Percentiles rank a stretch among this genome's conserved stretches.
These are phyloP conservation scores for Cryptococcus jaspeensis DNA, from an alignment of 1,284 basidiomycete species.

Conservation along the genomic window DNA sequence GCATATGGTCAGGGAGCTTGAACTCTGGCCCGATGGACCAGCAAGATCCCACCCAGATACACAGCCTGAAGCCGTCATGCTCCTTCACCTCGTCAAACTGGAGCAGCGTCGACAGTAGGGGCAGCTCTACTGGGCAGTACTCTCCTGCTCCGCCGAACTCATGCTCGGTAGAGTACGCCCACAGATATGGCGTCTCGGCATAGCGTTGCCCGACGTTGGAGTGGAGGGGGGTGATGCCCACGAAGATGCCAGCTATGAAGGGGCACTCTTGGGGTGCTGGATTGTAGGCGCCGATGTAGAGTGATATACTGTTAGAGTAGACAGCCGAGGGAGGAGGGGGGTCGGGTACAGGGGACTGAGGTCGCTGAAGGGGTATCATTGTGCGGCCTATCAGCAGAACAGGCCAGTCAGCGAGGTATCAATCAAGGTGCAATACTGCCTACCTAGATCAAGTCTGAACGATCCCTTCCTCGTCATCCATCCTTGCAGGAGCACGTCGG, in stretches of 20 bases:
- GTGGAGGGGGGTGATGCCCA: slow-evolving; percentile 66
- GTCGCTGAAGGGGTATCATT: slow-evolving; percentile 14
- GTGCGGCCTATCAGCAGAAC: slow-evolving; percentile 15
- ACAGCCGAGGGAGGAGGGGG: slow-evolving; percentile 16
- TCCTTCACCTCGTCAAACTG: slow-evolving; percentile 61
- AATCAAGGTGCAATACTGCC: slow-evolving; percentile 9
- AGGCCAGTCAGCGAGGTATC: neutral
- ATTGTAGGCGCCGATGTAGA: slow-evolving; percentile 66
- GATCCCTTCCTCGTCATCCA: slow-evolving; percentile 67
- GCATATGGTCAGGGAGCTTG: slow-evolving; percentile 54
- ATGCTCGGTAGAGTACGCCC: slow-evolving; percentile 68
- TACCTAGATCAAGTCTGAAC: slow-evolving; percentile 59
- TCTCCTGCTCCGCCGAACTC: slow-evolving; percentile 65
- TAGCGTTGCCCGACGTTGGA: slow-evolving; percentile 62
- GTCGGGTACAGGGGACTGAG: slow-evolving; percentile 19
- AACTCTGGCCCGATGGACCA: slow-evolving; percentile 62
- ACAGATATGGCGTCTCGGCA: slow-evolving; percentile 68
- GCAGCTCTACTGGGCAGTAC: slow-evolving; percentile 70
- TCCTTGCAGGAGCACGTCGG: slow-evolving; percentile 64
- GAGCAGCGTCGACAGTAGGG: slow-evolving; percentile 62
- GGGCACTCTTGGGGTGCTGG: slow-evolving; percentile 59
- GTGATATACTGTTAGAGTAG: slow-evolving; percentile 53
- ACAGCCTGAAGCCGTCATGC: slow-evolving; percentile 66
- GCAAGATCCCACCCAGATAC: slow-evolving; percentile 63
- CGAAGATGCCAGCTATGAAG: slow-evolving; percentile 65